Percentiles rank a stretch among this genome's conserved stretches.
Conservation (phyloP, 228 moss, liverwort and hornwort genomes). For the Sphagnum fallax region DNA sequence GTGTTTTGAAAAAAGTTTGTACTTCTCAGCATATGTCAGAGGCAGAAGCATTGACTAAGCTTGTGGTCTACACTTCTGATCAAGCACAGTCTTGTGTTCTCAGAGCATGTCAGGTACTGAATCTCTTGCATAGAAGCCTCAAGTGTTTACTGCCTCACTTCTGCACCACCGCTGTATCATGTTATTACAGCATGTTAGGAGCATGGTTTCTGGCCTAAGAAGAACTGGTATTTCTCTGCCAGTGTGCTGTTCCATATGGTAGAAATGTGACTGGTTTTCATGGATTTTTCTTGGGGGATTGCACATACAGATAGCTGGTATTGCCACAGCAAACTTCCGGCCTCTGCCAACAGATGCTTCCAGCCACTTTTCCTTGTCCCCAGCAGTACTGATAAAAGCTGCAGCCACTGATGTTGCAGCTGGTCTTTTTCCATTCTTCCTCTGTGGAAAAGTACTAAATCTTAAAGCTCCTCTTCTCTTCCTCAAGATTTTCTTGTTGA, state of each 20-base stretch:
- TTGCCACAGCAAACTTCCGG: slow-evolving; percentile 45
- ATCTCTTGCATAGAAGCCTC: background rate
- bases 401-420: slow-evolving; percentile 54
- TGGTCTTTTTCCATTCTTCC: slow-evolving; percentile 68
- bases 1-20: slow-evolving; percentile 30
- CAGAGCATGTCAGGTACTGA: slow-evolving; percentile 58
- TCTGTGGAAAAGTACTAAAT: slow-evolving; percentile 57
- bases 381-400: slow-evolving; percentile 32
- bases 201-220: background rate
- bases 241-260: too few species aligned
- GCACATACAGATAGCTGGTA: slow-evolving; percentile 51
- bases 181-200: background rate
- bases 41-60: slow-evolving; percentile 40
- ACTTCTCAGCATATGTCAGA: slow-evolving; percentile 34
- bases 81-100: slow-evolving; percentile 73
- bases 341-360: slow-evolving; percentile 47
- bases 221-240: too few species aligned
- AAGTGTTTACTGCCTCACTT: background rate
- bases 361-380: slow-evolving; percentile 48
- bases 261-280: too few species aligned
- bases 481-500: background rate
- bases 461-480: background rate
- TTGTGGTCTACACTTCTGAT: slow-evolving; percentile 65
- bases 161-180: background rate
- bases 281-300: background rate